Conservation (phyloP, 768 basidiomycete species). For the Lenzites betulinus region DNA sequence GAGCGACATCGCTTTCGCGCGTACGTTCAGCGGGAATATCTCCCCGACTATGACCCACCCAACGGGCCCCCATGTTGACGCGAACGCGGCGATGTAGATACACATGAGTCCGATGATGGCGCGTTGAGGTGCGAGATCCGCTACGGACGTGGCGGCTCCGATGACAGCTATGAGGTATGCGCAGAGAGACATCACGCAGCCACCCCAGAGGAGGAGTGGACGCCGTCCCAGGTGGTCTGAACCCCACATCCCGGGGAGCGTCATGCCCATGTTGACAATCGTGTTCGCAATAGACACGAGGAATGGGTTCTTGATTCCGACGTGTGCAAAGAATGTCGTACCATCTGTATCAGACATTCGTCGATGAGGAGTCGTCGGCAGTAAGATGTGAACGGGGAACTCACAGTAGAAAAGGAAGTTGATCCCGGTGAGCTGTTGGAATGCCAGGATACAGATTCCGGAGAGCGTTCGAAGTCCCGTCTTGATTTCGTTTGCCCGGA, state of each 20-base stretch:
- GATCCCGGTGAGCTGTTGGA: constrained; percentile 81
- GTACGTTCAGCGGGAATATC: constrained; percentile 79
- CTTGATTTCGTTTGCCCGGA: constrained; percentile 47
- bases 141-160: constrained; percentile 46
- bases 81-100: constrained; percentile 45
- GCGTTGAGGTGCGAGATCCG: constrained; percentile 49
- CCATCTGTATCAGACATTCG: constrained; percentile 30
- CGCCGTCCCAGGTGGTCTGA: constrained; percentile 84
- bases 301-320: constrained; percentile 48
- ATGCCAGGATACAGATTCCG: constrained; percentile 76
- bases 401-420: constrained; percentile 61
- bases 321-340: constrained; percentile 47
- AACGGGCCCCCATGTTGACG: constrained; percentile 70
- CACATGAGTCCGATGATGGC: constrained; percentile 57
- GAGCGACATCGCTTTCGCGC: constrained; percentile 79
- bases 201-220: constrained; percentile 74
- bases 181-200: constrained; percentile 80
- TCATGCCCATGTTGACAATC: constrained; percentile 76
- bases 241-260: constrained; percentile 75
- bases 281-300: constrained; percentile 66
- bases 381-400: neutral
- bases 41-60: constrained; percentile 66
- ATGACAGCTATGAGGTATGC: constrained; percentile 77
- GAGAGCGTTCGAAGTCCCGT: constrained; percentile 74
- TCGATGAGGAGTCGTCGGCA: no score